Conservation (phyloP, 179 eudicot genomes). For the Heliamphora pulchella region DNA sequence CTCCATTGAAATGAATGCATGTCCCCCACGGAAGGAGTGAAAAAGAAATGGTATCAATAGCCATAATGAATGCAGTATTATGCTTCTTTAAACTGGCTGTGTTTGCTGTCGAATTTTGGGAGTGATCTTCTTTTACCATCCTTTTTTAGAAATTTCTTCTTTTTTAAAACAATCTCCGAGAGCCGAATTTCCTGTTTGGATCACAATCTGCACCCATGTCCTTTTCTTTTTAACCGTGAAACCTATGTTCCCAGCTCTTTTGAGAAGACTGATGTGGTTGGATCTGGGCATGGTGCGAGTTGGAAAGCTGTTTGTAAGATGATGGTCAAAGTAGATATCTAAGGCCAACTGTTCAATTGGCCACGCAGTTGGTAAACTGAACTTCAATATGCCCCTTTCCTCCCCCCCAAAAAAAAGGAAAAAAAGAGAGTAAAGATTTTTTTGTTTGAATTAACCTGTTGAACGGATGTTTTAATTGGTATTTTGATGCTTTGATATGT, state of each 20-base stretch:
- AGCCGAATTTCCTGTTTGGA: too few species aligned
- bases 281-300: neutral
- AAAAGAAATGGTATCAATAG: too few species aligned
- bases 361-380: neutral
- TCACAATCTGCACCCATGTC: too few species aligned
- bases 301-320: neutral
- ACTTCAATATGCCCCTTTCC: neutral
- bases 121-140: too few species aligned
- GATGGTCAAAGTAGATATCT: neutral
- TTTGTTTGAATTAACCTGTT: neutral
- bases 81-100: too few species aligned
- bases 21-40: too few species aligned
- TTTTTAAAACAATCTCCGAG: too few species aligned
- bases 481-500: neutral
- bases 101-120: too few species aligned
- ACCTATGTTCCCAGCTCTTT: neutral
- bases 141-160: too few species aligned
- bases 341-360: neutral
- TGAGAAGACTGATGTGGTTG: constrained; percentile 5
- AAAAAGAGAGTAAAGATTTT: neutral
- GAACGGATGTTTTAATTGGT: neutral
- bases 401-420: neutral
- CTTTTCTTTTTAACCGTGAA: too few species aligned
- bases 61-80: too few species aligned
- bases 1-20: too few species aligned